Evolutionary conservation across 495 filamentous ascomycete species (phyloP), one percentile per base, ranked within the genome.

Genomic region (Aspergillus coremiiformis): DNA sequence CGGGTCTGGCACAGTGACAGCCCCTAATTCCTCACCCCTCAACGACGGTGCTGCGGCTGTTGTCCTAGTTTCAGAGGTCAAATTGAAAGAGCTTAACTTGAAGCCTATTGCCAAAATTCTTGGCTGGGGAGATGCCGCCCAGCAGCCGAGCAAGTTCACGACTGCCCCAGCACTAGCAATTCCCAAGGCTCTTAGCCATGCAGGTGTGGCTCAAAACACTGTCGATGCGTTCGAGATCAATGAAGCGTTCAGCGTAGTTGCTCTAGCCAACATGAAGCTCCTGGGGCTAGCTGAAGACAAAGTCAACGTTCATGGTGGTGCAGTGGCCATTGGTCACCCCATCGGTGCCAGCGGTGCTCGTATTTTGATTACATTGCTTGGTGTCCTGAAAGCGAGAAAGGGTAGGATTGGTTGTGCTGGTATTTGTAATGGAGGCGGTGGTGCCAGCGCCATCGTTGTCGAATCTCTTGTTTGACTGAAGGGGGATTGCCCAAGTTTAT

Each of bases 221-320:
- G 79, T 98, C 45, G 92, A 96, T 61, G 92, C 84, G 56, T 97
- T 92, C 62, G 93, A 98, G 78, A 96, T 98, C 77, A 98, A 98
- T 71, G 93, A 98, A 74, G 93, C 93, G 5, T 98, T 98, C 78
- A 90, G 86, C 39, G 93, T 98, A 21, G 93, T 98, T 41, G 91
- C 93, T 14, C 74, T 97, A 43, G 92, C 93, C 51, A 98, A 98
- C 72, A 79, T 95, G 73, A 95, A 96, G 78, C 63, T 97, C 33
- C 83, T 98, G 26, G 75, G 73, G 46, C 65, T 98, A 42, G 72
- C 76, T 44, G 82, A 87, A 56, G 86, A 89, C 30, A 95, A 92
- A 73, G 92, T 98, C 54, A 98, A 98, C 71, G 76, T 96, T 20
- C 91, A 94, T 59, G 93, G 93, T 55, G 93, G 93, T 61, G 88